Conservation (phyloP, 345 rosid genomes). For the Camelina neglecta region DNA sequence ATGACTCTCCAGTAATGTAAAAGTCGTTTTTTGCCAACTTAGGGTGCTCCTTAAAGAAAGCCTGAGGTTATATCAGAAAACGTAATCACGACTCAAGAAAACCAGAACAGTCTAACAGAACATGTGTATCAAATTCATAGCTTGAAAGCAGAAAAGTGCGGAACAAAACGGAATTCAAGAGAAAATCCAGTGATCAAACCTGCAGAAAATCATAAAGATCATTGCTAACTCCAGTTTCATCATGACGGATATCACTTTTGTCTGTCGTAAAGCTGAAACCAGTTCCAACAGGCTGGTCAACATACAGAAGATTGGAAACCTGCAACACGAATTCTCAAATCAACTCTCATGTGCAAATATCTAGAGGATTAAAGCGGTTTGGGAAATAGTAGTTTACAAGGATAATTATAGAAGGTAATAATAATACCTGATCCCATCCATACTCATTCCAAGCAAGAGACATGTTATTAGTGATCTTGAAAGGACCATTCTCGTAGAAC, state of each 20-base stretch:
- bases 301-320: conserved; percentile 92
- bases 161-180: neutral
- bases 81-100: conserved; percentile 4
- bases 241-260: conserved; percentile 80
- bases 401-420: neutral
- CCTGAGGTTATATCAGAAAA: conserved; percentile 49
- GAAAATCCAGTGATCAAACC: conserved; percentile 52
- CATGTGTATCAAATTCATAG: conserved; percentile 1
- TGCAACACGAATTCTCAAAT: conserved; percentile 43
- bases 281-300: conserved; percentile 98
- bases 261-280: conserved; percentile 96
- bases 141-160: neutral
- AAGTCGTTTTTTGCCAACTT: conserved; percentile 76
- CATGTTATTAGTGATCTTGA: conserved; percentile 72
- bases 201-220: conserved; percentile 96
- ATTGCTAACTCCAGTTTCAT: conserved; percentile 85
- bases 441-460: conserved; percentile 88
- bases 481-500: conserved; percentile 99
- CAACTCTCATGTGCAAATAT: conserved; percentile 13
- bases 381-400: neutral
- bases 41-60: conserved; percentile 95
- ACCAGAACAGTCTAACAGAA: conserved; percentile 1
- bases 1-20: conserved; percentile 96
- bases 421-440: conserved; percentile 89
- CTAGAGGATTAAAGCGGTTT: neutral